Percentiles rank a stretch among this genome's conserved stretches.
Conservation (phyloP, 805 yeast genomes). For the Lachancea dasiensis region DNA sequence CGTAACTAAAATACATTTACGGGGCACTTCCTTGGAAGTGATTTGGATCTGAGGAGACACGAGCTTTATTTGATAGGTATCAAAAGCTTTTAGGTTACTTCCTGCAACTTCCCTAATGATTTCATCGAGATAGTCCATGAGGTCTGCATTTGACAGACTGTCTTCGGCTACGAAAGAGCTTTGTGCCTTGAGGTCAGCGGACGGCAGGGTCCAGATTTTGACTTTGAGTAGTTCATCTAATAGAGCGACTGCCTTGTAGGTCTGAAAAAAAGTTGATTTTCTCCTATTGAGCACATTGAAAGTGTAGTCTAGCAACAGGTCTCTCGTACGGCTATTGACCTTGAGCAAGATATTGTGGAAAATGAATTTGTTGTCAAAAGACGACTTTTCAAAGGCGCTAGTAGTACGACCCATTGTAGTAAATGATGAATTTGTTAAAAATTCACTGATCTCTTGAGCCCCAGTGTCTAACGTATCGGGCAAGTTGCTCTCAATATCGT, state of each 20-base stretch:
- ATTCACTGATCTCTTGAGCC: too few species aligned
- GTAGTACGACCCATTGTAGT: slow-evolving; percentile 29
- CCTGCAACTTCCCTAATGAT: slow-evolving; percentile 39
- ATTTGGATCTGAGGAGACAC: slow-evolving; percentile 60
- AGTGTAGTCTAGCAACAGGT: slow-evolving; percentile 43
- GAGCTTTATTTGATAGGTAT: slow-evolving; percentile 48
- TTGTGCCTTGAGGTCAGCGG: not conserved
- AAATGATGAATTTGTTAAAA: slow-evolving; percentile 31
- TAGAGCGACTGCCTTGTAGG: slow-evolving; percentile 44
- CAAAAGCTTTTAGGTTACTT: slow-evolving; percentile 38
- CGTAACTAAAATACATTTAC: slow-evolving; percentile 45
- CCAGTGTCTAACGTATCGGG: too few species aligned
- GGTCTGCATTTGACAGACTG: slow-evolving; percentile 25
- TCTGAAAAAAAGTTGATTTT: slow-evolving; percentile 40
- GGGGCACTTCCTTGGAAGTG: slow-evolving; percentile 40
- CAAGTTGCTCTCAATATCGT: slow-evolving; percentile 18
- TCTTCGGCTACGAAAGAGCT: slow-evolving; percentile 15
- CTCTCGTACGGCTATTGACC: slow-evolving; percentile 48
- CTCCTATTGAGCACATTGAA: slow-evolving; percentile 39
- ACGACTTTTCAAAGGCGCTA: slow-evolving; percentile 23
- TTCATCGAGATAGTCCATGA: slow-evolving; percentile 41
- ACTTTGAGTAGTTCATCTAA: slow-evolving; percentile 37
- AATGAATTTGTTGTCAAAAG: slow-evolving; percentile 53
- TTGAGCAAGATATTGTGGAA: slow-evolving; percentile 50
- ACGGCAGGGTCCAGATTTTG: slow-evolving; percentile 16